A percentile compares a stretch with the other conserved stretches of the same genome.
Evolutionary conservation across 2,329 filamentous ascomycete genomes (phyloP).

Genomic region (Pyrenophora graminea): DNA sequence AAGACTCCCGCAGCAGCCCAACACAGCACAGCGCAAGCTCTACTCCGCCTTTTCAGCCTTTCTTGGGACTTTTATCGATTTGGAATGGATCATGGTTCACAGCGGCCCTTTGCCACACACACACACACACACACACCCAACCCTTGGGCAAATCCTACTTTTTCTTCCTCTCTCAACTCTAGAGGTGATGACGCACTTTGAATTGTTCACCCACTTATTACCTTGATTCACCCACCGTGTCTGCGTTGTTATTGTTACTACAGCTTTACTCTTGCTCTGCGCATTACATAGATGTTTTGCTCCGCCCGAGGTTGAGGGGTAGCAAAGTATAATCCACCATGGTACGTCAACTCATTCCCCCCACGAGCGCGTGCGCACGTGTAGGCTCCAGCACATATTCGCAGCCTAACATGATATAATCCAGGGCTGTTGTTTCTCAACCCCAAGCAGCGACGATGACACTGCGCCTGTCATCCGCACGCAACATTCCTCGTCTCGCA

Average conservation of each 20-base stretch:
- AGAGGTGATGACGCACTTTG: slow-evolving; percentile 13
- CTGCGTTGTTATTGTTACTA: slow-evolving; percentile 1
- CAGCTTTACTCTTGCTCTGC: background rate
- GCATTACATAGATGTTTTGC: slow-evolving; percentile 8
- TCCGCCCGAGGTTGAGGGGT: slow-evolving; percentile 13
- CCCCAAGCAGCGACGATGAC: slow-evolving; percentile 10
- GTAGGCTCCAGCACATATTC: too few relatives aligned
- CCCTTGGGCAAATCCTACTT: too few relatives aligned
- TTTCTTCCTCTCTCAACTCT: background rate
- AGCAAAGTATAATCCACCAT: slow-evolving; percentile 11
- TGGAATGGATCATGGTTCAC: slow-evolving; percentile 5
- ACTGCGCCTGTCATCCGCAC: slow-evolving; percentile 9
- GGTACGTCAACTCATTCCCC: slow-evolving; percentile 10
- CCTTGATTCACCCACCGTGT: background rate
- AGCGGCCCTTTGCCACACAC: background rate
- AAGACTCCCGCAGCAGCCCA: slow-evolving; percentile 4
- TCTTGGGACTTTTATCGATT: background rate
- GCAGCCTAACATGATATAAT: background rate
- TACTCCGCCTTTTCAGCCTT: slow-evolving; percentile 5
- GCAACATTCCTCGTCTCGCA: slow-evolving; percentile 29
- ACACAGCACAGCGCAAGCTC: background rate
- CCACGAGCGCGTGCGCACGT: too few relatives aligned
- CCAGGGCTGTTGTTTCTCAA: slow-evolving; percentile 32
- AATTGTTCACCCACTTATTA: background rate
- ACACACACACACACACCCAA: too few relatives aligned